These are phyloP conservation scores for Arachnomyces sp. DNA, from an alignment of 2,329 filamentous ascomycete genomes.

Conservation along the genomic window DNA sequence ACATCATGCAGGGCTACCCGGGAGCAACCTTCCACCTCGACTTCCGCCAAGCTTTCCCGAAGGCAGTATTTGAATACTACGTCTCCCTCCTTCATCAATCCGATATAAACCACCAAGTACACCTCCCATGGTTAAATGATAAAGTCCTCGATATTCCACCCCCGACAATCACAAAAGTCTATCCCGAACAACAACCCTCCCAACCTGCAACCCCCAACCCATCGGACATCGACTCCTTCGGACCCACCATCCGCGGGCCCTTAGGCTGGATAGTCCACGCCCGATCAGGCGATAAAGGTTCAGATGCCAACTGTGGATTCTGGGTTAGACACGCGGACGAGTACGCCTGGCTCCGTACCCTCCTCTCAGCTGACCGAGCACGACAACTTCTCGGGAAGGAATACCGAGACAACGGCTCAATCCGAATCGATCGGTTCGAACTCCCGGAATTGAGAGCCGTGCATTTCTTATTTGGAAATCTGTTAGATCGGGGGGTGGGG, in stretches of 20 bases:
- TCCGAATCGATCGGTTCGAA: conserved; percentile 39
- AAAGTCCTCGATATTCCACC: conserved; percentile 15
- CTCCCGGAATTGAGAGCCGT: conserved; percentile 34
- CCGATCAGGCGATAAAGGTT: conserved; percentile 28
- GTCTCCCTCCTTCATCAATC: conserved; percentile 19
- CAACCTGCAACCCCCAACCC: conserved; percentile 13
- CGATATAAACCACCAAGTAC: conserved; percentile 21
- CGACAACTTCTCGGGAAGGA: conserved; percentile 18
- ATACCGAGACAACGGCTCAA: conserved; percentile 11
- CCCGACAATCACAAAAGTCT: conserved; percentile 16
- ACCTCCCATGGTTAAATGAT: conserved; percentile 17
- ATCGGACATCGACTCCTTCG: conserved; percentile 15
- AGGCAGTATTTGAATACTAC: conserved; percentile 26
- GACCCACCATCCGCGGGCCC: conserved; percentile 20
- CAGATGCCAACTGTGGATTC: conserved; percentile 30
- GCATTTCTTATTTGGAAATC: conserved; percentile 32
- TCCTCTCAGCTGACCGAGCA: conserved; percentile 16
- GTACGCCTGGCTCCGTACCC: conserved; percentile 21
- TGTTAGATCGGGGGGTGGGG: conserved; percentile 29
- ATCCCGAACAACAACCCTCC: conserved; percentile 16
- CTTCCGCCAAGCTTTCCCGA: conserved; percentile 26
- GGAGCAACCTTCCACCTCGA: conserved; percentile 30
- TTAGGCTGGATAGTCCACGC: conserved; percentile 27
- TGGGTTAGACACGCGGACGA: conserved; percentile 25
- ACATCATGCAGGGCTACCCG: conserved; percentile 35